Evolutionary conservation across 805 yeast species (phyloP), one percentile per base, ranked within the genome.

Genomic region (Saccharomycopsis sp.): DNA sequence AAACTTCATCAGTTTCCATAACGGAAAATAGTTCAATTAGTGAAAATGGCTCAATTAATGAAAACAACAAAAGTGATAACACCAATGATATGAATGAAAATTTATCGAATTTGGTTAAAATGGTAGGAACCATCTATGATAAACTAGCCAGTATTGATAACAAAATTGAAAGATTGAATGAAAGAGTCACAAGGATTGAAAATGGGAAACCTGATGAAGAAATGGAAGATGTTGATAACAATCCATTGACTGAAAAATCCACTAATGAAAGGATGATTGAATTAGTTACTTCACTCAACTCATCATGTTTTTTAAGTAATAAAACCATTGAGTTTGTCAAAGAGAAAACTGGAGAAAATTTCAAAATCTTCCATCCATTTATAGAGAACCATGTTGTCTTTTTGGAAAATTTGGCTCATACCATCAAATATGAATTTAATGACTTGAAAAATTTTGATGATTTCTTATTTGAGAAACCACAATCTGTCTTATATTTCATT

Each of bases 361-460:
- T 23, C 27, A 21, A 37, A 13, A 33, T 37, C 12, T 44, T 37
- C 15, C 14, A 31, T n/a, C 47, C 47, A n/a, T 28, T 35, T 4
- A 19, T 44, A 13, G 39, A 41, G 17, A 23, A 17, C 2, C 41
- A 37, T 21, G 4, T 23, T 12, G 21, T n/a, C 10, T 20, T 36
- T 18, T 12, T 41, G 5, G 19, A 31, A 14, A 21, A 33, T n/a
- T 27, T 36, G 12, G 34, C 23, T 12, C 34, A 27, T 19, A 37
- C 41, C 8, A 37, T 41, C 21, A 37, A 37, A 18, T 23, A 18
- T 13, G 45, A 41, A 17, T 41, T 41, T 31, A 37, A 33, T 19
- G 42, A 27, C 12, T 27, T 37, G 29, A 13, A 12, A 15, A 18
- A 31, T 17, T n/a, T 23, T 10, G 28, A 32, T 26, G 34, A 31